Evolutionary conservation across 352 stramenopile genomes (phyloP), one percentile per base, ranked within the genome.

Genomic region (Albugo candida): DNA sequence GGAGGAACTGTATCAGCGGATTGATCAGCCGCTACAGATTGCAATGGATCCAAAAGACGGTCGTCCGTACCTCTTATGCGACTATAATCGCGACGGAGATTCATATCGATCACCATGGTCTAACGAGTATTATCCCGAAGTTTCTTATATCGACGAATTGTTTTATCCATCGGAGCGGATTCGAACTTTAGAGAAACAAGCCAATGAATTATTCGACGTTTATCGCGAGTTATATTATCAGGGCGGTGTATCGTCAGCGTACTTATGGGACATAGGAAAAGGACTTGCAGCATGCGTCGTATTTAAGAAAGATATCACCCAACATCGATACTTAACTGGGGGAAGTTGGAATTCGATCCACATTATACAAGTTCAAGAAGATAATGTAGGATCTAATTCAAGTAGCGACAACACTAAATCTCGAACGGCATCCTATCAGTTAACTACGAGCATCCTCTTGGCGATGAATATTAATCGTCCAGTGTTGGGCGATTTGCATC

Each of bases 211-310:
- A 49, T 97, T 97, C 57, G 91, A 97, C 61, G 80, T 84, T 44
- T 98, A 98, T 64, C 67, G 83, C 14, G 82, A 97, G 60, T 66
- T 97, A 35, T 98, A 98, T 64, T 98, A 97, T 63, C 81, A 93
- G 51, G 78, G 83, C 11, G 85, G 83, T 37, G 76, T 92, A 43
- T 96, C 83, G 18, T 92, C 77, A 12, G 92, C 96, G 27, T 97
- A 97, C 67, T 89, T 97, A 64, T 97, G 92, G 92, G 88, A 97
- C 54, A 65, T 95, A 21, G 91, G 96, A 13, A 69, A 80, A 2
- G 83, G 81, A 37, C 96, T 96, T 63, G 87, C 83, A 0, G 86
- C 86, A 13, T 95, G 81, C 53, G 96, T 97, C 52, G 66, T 97
- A 16, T 88, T 97, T 35, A 83, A 95, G 51, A 97, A 97, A 56